Evolutionary conservation across 2,329 filamentous ascomycete species (phyloP), one percentile per base, ranked within the genome.

Genomic region (Calonectria pteridis): DNA sequence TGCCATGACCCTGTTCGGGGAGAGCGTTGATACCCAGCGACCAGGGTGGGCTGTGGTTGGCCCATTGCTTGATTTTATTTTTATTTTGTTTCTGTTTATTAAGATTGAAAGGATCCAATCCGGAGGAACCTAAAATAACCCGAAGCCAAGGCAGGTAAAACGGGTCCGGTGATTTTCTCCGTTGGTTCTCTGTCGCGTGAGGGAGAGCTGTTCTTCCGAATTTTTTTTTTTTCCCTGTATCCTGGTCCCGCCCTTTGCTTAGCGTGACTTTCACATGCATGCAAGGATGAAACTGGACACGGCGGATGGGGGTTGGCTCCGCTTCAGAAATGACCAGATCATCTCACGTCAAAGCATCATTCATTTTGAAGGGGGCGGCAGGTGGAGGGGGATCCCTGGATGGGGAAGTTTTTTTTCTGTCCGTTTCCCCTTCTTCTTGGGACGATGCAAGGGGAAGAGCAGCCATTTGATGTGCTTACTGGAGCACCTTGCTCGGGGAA

Each of bases 241-340:
- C 69, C 72, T 70, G 65, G 72, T 69, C 50, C 76, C 77, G 76
- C 78, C 74, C 70, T 75, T 78, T 71, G 46, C 78, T 80, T 80
- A 80, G 78, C 77, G 77, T 76, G 71, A 78, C 71, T 80, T 77
- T 80, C 79, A 80, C 79, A 80, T 80, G 79, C 76, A 43, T 64
- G 33, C 55, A 77, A 77, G 76, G 69, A 72, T 71, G 62, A 66
- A 53, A 51, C 33, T 35, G 51, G 62, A 59, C 53, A 59, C 63
- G 46, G 50, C 23, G 53, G 64, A 65, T 59, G 70, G 35, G 71
- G 73, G 55, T 62, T 62, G 55, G 76, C 63, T 73, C 67, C 74
- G 73, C 72, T 68, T 73, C 37, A 26, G 73, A 79, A 78, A 74
- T 79, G 78, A 80, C 78, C 78, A 79, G 77, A 79, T 79, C 71